Conservation (phyloP, 352 stramenopile species). For the Globisporangium rhizosaccharum region DNA sequence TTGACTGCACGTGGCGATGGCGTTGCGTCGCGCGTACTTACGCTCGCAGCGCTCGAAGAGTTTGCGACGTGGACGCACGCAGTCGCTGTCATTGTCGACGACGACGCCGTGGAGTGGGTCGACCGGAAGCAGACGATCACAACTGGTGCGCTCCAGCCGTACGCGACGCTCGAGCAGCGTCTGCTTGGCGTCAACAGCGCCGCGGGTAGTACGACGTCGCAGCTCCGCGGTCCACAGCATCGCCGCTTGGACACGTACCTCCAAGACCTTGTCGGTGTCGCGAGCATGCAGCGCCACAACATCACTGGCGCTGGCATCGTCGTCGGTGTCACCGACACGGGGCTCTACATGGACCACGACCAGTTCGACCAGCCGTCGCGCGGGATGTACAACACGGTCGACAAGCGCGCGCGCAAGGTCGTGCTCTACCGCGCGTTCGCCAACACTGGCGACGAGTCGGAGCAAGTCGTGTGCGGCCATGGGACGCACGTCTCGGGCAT, state of each 20-base stretch:
- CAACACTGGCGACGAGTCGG: conserved; percentile 60
- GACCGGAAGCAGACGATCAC: conserved; percentile 47
- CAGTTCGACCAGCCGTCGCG: conserved; percentile 63
- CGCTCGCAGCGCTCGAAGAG: conserved; percentile 40
- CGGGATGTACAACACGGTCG: conserved; percentile 47
- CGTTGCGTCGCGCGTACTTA: conserved; percentile 24
- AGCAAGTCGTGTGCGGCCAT: conserved; percentile 65
- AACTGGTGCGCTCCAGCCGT: conserved; percentile 23
- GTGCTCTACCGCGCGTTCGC: conserved; percentile 80
- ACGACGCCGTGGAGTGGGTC: conserved; percentile 68
- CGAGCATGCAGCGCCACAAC: conserved; percentile 47
- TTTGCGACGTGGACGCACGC: conserved; percentile 52
- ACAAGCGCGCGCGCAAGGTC: conserved; percentile 66
- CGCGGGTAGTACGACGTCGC: too few relatives aligned
- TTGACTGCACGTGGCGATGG: conserved; percentile 23
- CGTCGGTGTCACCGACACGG: conserved; percentile 71
- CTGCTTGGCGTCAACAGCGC: conserved; percentile 15
- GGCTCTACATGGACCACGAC: conserved; percentile 74
- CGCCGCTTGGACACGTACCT: conserved; percentile 51
- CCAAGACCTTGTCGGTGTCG: conserved; percentile 50
- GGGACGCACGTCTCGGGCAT: conserved; percentile 87
- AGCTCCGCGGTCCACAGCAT: neutral
- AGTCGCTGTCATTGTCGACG: conserved; percentile 42
- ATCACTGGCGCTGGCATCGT: conserved; percentile 61
- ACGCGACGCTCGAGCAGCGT: conserved; percentile 36